Conservation (phyloP, 306 rosid genomes). For the Leucaena leucocephala region DNA sequence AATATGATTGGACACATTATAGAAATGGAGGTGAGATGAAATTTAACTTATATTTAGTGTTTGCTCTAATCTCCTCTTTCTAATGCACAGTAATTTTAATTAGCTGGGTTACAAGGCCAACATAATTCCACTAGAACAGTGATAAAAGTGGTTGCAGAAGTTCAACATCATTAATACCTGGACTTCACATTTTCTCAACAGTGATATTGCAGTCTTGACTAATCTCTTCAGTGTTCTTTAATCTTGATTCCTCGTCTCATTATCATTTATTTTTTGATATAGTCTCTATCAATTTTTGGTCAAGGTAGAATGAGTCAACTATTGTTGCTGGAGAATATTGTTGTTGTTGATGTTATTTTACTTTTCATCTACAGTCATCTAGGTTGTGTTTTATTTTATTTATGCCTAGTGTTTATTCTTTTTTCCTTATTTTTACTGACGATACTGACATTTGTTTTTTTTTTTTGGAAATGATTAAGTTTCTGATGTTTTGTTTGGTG, state of each 20-base stretch:
- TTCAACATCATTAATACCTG: conserved; percentile 12
- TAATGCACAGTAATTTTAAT: not conserved
- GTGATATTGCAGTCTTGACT: conserved; percentile 17
- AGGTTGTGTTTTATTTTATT: not conserved
- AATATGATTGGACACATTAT: conserved; percentile 92
- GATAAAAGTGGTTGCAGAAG: not conserved
- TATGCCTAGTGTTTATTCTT: not conserved
- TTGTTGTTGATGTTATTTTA: not conserved
- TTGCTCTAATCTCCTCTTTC: conserved; percentile 20
- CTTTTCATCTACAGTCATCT: not conserved
- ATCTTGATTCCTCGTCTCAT: conserved; percentile 15
- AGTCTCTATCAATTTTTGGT: not conserved
- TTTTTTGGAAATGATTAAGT: not conserved
- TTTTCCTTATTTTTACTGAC: not conserved
- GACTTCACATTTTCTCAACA: conserved; percentile 13
- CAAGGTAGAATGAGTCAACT: conserved; percentile 15
- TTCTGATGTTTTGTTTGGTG: conserved; percentile 13
- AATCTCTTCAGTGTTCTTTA: not conserved
- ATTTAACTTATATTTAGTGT: conserved; percentile 15
- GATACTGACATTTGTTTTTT: not conserved
- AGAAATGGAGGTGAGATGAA: conserved; percentile 85
- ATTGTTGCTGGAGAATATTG: conserved; percentile 1
- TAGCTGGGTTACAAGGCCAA: conserved; percentile 16
- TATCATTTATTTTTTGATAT: not conserved
- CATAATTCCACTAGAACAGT: conserved; percentile 5